A percentile compares a stretch with the other conserved stretches of the same genome.
These are phyloP conservation scores for Fusarium xylarioides DNA, from an alignment of 2,329 filamentous ascomycete species.

Conservation along the genomic window DNA sequence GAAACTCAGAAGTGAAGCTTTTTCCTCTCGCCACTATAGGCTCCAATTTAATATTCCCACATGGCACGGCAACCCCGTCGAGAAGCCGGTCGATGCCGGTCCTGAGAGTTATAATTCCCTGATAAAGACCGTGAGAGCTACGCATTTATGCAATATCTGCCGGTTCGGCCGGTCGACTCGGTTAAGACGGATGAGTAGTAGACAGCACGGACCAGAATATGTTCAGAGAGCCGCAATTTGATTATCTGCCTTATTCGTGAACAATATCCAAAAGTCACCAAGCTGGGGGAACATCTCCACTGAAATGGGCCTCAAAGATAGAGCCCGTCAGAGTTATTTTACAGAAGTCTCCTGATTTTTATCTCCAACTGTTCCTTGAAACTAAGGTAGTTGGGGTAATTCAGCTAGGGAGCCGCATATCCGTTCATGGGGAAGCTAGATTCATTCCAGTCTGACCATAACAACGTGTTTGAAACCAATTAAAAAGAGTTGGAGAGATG, in stretches of 20 bases:
- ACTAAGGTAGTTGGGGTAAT: background rate
- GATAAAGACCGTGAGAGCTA: background rate
- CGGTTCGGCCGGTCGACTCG: slow-evolving; percentile 28
- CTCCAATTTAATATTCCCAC: slow-evolving; percentile 24
- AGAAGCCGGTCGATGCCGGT: slow-evolving; percentile 35
- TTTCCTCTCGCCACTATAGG: slow-evolving; percentile 13
- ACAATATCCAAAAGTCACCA: slow-evolving; percentile 24
- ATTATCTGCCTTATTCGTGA: slow-evolving; percentile 19
- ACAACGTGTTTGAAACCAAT: background rate
- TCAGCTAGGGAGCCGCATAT: background rate
- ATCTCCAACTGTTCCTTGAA: background rate
- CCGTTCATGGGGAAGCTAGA: background rate
- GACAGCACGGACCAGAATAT: slow-evolving; percentile 26
- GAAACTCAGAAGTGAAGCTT: slow-evolving; percentile 7
- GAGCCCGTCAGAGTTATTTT: background rate
- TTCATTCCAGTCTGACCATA: slow-evolving; percentile 6
- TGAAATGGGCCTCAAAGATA: background rate
- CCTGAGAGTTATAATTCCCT: background rate
- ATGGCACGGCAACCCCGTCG: slow-evolving; percentile 14
- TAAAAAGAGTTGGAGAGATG: background rate
- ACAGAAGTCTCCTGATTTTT: background rate
- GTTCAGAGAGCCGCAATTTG: slow-evolving; percentile 18
- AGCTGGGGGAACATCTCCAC: background rate
- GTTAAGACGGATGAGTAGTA: slow-evolving; percentile 36
- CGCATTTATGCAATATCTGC: background rate